Base-by-base conservation (phyloP, 192 early-diverging fungal genomes). In the Podochytrium sp. region DNA sequence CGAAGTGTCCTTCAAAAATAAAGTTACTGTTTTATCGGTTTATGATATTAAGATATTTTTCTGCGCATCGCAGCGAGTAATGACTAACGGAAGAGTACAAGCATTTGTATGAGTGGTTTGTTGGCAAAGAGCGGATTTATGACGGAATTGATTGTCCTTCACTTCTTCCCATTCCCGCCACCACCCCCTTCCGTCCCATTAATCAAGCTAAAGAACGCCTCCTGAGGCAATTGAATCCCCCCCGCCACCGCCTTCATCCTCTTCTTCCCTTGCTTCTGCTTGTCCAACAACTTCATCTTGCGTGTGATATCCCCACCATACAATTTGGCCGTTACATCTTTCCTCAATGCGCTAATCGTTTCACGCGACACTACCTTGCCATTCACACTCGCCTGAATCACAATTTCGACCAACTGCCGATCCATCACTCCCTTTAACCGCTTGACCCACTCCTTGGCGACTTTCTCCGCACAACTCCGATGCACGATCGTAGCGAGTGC, bases 191-290 rank as follows among this genome's bases (percentile, higher is more conserved):
- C 51, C 18, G 7, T n/a, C 2, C 40, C 47, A 65, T 74, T 78
- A 76, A 84, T 87, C 34, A 85, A 65, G 12, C 78, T 83, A 30
- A 90, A 86, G 76, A 98, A 98, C 16, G 95, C 96, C 73, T 94
- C 93, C 76, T 96, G 95, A 18, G 93, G 92, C 68, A 98, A 80
- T 78, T 98, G 92, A 27, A 98, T 93, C 51, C 92, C 94, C 47
- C 92, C 91, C 65, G 90, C 72, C 10, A 78, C 90, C 73, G 86
- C 85, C 76, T 94, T 95, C 92, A 96, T 93, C 50, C 91, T 84
- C 85, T 98, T 97, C 85, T 99, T 99, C 62, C 95, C 96, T 60
- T 91, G 95, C 82, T 97, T 97, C 82, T 96, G 94, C 64, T 92
- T 92, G 58, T 96, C 90, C 66, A 99, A 76, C 50, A 99, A 86